Evolutionary conservation across 2,329 filamentous ascomycete genomes (phyloP), one percentile per base, ranked within the genome.

Genomic region (Clonostachys sp.): DNA sequence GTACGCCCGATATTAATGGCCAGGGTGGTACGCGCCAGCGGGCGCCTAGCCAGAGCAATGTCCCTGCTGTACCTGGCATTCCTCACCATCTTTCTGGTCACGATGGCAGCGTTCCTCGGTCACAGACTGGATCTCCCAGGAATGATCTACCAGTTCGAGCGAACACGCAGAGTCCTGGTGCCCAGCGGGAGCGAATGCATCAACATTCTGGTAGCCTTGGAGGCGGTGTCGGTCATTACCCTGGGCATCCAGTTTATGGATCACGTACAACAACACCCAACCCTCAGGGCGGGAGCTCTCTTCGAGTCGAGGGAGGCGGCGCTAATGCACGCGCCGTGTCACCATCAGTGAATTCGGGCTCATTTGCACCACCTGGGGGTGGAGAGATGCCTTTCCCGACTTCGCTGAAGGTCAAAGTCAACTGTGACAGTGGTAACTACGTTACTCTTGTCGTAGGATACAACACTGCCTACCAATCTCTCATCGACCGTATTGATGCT

Each of bases 361-460:
- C 57, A 13, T 51, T 60, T 10, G 49, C 58, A 12, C 36, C 36
- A 18, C 36, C 36, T n/a, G 36, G 17, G 14, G 78, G 61, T 56
- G 72, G 65, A 64, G 61, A 91, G 20, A 59, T 79, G 57, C 74
- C 70, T 20, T 64, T 78, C 44, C 81, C 77, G 42, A 84, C 88
- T 8, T 94, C 97, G 61, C 78, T 99, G 45, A 97, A 96, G 70
- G 91, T 96, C 45, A 95, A 95, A 64, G 91, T 99, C 48, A 92
- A 92, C 61, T 95, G 89, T 61, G 89, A 94, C 50, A 72, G 68
- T 42, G 87, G 87, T 42, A 94, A 91, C 61, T 95, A 95, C 56
- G 87, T 96, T 50, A 96, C 92, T 1, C 78, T 99, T n/a, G 92
- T 99, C 12, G 95, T 96, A 40, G 88, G 90, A 34, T 95, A 90